Conservation (phyloP, 2,329 filamentous ascomycete genomes). For the Fonsecaea monophora region DNA sequence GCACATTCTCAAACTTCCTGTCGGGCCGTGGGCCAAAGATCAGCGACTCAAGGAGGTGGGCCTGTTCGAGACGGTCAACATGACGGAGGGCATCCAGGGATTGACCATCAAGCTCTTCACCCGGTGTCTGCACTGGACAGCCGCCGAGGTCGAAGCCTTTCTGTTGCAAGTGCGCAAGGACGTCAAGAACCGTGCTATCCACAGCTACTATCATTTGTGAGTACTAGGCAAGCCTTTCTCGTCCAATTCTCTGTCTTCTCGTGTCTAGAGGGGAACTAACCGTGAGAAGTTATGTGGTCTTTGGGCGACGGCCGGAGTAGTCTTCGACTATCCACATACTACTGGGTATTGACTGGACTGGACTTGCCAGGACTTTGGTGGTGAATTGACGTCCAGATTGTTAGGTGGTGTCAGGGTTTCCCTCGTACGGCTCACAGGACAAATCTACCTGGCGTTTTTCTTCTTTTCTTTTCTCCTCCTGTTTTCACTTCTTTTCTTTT, state of each 20-base stretch:
- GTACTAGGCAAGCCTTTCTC: not conserved
- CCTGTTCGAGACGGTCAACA: conserved; percentile 40
- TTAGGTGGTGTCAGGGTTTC: no score
- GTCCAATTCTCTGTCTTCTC: no score
- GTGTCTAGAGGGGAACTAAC: not conserved
- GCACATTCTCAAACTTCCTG: conserved; percentile 42
- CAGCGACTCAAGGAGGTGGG: conserved; percentile 42
- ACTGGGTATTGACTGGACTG: no score
- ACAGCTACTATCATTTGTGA: conserved; percentile 33
- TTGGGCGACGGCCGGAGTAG: conserved; percentile 10
- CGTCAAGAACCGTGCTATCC: conserved; percentile 26
- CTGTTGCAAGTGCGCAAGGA: conserved; percentile 29
- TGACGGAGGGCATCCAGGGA: conserved; percentile 43
- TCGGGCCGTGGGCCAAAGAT: conserved; percentile 44
- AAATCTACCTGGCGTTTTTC: no score
- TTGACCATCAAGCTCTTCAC: conserved; percentile 45
- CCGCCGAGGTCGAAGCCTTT: conserved; percentile 33
- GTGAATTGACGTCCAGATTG: no score
- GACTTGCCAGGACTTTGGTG: no score
- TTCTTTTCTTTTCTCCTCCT: no score
- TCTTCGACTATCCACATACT: no score
- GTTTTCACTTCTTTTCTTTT: no score
- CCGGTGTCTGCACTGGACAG: conserved; percentile 39
- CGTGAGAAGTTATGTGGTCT: conserved; percentile 11
- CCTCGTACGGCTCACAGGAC: no score